Evolutionary conservation across 1,284 basidiomycete species (phyloP).

Genomic region (Salmacisia buchloeana): DNA sequence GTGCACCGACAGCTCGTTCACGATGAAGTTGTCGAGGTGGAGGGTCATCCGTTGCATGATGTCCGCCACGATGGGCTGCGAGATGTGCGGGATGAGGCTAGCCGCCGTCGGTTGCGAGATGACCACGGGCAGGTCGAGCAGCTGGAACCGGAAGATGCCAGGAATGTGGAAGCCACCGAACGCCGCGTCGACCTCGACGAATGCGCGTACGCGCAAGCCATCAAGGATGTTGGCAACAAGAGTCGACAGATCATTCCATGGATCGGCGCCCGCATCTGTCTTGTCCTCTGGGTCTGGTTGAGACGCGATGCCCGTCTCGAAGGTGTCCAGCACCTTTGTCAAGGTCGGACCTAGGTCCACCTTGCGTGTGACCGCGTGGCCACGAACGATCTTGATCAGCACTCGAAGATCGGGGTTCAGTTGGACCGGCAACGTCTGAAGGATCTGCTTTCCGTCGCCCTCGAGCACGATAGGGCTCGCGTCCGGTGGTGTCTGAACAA

Average conservation of each 20-base stretch:
- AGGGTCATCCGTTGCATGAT: constrained; percentile 32
- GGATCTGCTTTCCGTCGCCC: constrained; percentile 18
- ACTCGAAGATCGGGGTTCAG: constrained; percentile 29
- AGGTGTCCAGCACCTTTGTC: constrained; percentile 23
- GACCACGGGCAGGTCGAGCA: constrained; percentile 35
- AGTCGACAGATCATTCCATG: constrained; percentile 20
- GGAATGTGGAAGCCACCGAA: constrained; percentile 34
- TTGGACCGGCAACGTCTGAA: constrained; percentile 29
- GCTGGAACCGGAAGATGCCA: constrained; percentile 26
- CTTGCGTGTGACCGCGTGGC: constrained; percentile 21
- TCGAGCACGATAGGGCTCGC: neutral
- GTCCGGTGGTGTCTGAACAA: neutral
- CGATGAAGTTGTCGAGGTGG: constrained; percentile 24
- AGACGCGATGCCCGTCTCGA: constrained; percentile 7
- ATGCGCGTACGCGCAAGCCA: constrained; percentile 22
- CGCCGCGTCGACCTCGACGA: constrained; percentile 22
- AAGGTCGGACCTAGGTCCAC: constrained; percentile 33
- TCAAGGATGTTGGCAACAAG: constrained; percentile 22
- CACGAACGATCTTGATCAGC: constrained; percentile 29
- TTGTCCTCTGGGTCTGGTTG: neutral
- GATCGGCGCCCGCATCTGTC: neutral
- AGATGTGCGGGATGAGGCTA: constrained; percentile 28
- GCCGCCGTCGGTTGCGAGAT: constrained; percentile 31
- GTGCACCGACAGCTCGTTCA: constrained; percentile 31
- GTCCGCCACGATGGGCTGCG: constrained; percentile 29